phyloP scores from a whole-genome alignment of 305 asterid genomes.

The Nicotiana rustica region DNA sequence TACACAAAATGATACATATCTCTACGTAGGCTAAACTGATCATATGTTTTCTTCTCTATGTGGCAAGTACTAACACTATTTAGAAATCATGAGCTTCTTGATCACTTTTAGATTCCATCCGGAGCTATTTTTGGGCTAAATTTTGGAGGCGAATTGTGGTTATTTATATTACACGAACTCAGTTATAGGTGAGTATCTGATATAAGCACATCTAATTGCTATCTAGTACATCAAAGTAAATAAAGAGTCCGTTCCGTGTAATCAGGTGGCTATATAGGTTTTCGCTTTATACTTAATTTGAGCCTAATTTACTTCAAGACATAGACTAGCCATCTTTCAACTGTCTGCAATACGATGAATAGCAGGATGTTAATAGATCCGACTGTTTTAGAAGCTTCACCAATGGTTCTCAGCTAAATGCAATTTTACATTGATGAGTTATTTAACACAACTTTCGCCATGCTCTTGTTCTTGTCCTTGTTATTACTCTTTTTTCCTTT shows the following conservation, averaged over 20 bases:
- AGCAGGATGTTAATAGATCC: no score
- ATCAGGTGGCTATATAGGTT: neutral
- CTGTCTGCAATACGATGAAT: no score
- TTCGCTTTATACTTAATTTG: no score
- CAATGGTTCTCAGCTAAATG: no score
- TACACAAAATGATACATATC: neutral
- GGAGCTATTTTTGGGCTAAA: neutral
- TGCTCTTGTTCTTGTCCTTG: neutral
- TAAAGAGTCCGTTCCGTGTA: neutral
- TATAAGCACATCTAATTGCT: neutral
- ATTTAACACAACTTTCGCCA: neutral
- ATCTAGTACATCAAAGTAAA: no score
- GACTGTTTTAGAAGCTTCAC: no score
- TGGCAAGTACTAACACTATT: neutral
- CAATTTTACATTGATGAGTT: constrained; percentile 19
- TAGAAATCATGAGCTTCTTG: neutral
- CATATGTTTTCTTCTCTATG: neutral
- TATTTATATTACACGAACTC: neutral
- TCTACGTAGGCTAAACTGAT: neutral
- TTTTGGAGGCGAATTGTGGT: neutral
- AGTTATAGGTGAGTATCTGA: neutral
- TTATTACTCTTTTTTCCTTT: neutral
- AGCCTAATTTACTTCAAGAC: no score
- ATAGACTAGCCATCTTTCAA: no score
- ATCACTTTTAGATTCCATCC: neutral